Evolutionary conservation across 768 basidiomycete species (phyloP), one percentile per base, ranked within the genome.

Genomic region (Trametes villosa): DNA sequence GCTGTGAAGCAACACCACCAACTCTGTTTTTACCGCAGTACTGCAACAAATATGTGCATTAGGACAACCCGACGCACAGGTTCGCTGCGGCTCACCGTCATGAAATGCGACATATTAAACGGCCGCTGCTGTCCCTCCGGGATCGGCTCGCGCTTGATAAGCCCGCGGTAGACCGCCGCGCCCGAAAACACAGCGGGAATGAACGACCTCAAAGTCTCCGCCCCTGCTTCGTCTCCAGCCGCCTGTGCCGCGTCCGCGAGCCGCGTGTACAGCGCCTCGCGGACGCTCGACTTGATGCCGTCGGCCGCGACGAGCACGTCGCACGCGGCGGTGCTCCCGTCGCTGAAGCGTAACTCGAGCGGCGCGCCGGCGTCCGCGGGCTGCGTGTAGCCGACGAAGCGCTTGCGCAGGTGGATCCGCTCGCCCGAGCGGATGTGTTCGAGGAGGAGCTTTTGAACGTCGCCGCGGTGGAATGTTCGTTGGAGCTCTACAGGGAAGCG

Each of bases 101-200:
- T 20, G 17, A 48, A 20, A 9, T 57, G 40, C 5, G 33, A 7
- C 29, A 24, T 42, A 17, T 56, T 65, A 9, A 78, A 46, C 5
- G 68, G 59, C 2, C 38, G 34, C n/a, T 71, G 65, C 5, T 68
- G 5, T 11, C 36, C 20, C 40, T 47, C 27, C 29, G 17, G 7
- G 53, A 60, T 53, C 82, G 56, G 1, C 57, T 53, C n/a, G 76
- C 71, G 1, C 69, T 70, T 6, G 78, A 81, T 64, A 22, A 81
- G 64, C 3, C 60, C 68, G 5, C 81, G 72, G 56, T 83, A 82
- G 0, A 73, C 71, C 3, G 70, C 55, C 3, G 72, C 74, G 9
- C 83, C 83, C 1, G 76, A 80, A 71, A 78, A 83, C 0, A 66
- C 66, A 7, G 81, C 75, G 17, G 72, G 57, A 0, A 66, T 48